Percentiles rank a stretch among this genome's conserved stretches.
phyloP scores from a whole-genome alignment of 2,329 filamentous ascomycete species.

The Claviceps sp. region DNA sequence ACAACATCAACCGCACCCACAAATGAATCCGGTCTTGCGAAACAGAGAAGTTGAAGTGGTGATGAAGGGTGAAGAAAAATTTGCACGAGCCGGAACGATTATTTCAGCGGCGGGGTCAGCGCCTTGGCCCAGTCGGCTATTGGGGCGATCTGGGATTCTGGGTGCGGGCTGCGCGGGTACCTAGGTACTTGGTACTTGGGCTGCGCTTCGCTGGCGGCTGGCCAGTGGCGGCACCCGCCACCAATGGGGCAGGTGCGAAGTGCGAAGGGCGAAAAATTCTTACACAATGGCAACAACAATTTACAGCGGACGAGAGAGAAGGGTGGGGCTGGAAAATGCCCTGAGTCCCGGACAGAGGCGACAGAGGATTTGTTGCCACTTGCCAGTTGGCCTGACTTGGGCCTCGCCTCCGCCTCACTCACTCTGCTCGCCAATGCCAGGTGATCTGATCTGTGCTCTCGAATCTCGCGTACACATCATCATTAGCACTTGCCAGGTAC shows the following conservation, averaged over 20 bases:
- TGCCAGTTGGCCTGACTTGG: no score
- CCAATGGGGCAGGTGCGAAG: background rate
- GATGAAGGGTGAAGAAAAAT: slow-evolving; percentile 3
- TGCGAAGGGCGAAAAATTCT: background rate
- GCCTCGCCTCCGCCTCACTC: no score
- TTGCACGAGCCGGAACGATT: slow-evolving; percentile 1
- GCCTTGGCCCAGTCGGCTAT: background rate
- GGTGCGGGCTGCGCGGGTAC: background rate
- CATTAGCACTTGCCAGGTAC: no score
- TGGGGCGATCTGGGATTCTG: slow-evolving; percentile 1
- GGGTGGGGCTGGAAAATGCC: no score
- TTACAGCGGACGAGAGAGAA: no score
- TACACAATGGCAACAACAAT: background rate
- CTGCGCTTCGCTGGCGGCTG: background rate
- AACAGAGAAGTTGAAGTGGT: background rate
- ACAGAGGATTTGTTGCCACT: no score
- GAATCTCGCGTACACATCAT: no score
- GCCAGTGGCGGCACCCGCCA: background rate
- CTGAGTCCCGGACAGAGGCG: no score
- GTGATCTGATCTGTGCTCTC: no score
- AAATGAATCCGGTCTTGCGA: slow-evolving; percentile 4
- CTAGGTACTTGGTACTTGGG: background rate
- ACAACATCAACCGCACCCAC: slow-evolving; percentile 7
- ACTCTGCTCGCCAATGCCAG: no score
- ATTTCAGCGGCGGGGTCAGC: slow-evolving; percentile 4